Evolutionary conservation across 2,329 filamentous ascomycete genomes (phyloP), one percentile per base, ranked within the genome.

Genomic region (Parastagonospora nodorum): DNA sequence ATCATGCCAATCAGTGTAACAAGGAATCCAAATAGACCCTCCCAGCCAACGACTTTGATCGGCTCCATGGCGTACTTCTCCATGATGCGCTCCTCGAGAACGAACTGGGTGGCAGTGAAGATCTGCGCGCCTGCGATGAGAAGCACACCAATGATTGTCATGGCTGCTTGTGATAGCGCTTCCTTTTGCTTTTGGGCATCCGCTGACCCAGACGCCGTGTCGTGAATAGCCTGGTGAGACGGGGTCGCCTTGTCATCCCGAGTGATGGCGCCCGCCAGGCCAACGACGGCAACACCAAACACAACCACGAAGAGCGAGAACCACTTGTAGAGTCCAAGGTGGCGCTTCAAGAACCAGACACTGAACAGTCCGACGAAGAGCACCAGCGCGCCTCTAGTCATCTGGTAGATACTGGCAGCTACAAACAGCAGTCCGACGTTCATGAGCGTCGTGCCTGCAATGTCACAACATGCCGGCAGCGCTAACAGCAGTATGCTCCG

Each of bases 311-410:
- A 82, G 5, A 99, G 83, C 5, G 91, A 89, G 50, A 90, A 78
- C 94, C 94, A 99, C 74, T 99, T 94, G 78, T 93, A 97, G n/a
- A 89, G 71, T 54, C 86, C 84, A 30, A 99, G 81, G 61, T 85
- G 88, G 41, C 91, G 85, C 65, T 85, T 87, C 50, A 99, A 80
- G 74, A 99, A 97, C 10, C 96, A 67, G 27, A 99, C 92, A 67
- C 92, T 96, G 77, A 99, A 97, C 0, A 97, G 78, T 0, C 94
- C 94, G 15, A 99, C 94, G 64, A 99, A 99, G 6, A 99, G 82
- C 2, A 99, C 93, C 36, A 99, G 81, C 0, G 94, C 94, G 8
- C 94, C 94, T 51, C 94, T 83, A 1, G 93, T 97, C 94, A 99
- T 99, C 77, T 99, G 94, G 76, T 97, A 99, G 68, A 99, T 97